These are phyloP conservation scores for Boehmeria nivea DNA, from an alignment of 306 rosid species.

Conservation along the genomic window DNA sequence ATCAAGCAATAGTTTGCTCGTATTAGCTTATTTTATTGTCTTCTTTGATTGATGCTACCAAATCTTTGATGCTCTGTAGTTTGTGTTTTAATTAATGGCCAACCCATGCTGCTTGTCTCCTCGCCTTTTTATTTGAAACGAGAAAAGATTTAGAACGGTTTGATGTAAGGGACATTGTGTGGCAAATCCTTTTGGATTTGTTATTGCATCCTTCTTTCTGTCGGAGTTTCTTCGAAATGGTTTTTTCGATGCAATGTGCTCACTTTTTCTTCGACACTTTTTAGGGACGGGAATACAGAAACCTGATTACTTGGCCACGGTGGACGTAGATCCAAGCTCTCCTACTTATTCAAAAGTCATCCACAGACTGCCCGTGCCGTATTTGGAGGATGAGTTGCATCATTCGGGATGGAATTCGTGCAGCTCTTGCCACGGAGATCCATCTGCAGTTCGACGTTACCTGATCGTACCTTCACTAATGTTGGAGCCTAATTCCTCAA, in stretches of 20 bases:
- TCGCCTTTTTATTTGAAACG: too few relatives aligned
- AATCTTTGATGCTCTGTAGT: too few relatives aligned
- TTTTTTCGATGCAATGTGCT: not conserved
- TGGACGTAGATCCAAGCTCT: conserved; percentile 80
- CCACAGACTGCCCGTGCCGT: conserved; percentile 58
- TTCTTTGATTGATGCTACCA: too few relatives aligned
- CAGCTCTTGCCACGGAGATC: conserved; percentile 94
- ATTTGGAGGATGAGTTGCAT: conserved; percentile 81
- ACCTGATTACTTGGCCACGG: conserved; percentile 93
- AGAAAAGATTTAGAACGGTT: too few relatives aligned
- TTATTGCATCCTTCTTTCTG: too few relatives aligned
- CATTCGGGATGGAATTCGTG: conserved; percentile 95
- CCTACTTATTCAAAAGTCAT: conserved; percentile 80
- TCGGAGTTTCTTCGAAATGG: not conserved
- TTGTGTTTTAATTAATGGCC: too few relatives aligned
- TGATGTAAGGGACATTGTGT: too few relatives aligned
- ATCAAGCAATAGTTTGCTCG: too few relatives aligned
- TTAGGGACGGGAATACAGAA: conserved; percentile 81
- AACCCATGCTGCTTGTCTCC: too few relatives aligned
- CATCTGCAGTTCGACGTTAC: conserved; percentile 56
- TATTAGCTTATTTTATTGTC: too few relatives aligned
- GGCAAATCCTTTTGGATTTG: too few relatives aligned
- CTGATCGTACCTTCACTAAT: conserved; percentile 63
- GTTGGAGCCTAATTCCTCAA: conserved; percentile 30
- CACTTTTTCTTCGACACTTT: not conserved